Base-by-base conservation (phyloP, 129 eudicot species). In the Gnaphalium uliginosum region DNA sequence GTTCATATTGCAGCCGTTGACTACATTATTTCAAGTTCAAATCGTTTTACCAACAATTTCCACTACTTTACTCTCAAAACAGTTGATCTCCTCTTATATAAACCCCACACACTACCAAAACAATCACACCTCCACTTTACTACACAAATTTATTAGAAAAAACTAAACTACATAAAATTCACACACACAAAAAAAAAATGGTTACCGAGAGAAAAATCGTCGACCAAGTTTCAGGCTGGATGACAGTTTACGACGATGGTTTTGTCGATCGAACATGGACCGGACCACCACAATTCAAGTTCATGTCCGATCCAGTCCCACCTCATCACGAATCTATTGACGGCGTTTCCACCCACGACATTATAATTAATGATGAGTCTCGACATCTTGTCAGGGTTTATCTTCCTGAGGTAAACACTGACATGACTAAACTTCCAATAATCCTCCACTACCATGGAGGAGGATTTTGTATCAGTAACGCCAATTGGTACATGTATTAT, bases 141-240 rank as follows among this genome's bases (percentile, higher is more conserved):
- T 11, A 10, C 30, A 29, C 19, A 6, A 26, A 8, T 56, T n/a
- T 5, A 6, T 56, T 19, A 18, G 24, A 56, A n/a, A n/a, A n/a
- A n/a, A n/a, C n/a, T n/a, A n/a, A n/a, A n/a, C n/a, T n/a, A n/a
- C n/a, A n/a, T n/a, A n/a, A n/a, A n/a, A n/a, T n/a, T n/a, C n/a
- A n/a, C 19, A 27, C 1, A 58, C 29, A 59, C 17, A 21, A 63
- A 63, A 15, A 27, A 62, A 70, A 21, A 22, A 85, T 88, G 88
- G 85, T 66, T 0, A 35, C 35, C 14, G 77, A 83, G 2, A 85
- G 77, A 27, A 76, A 74, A 22, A 68, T 88, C 39, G 70, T 85
- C 24, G 96, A 89, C 9, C 83, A 86, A 71, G 96, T 92, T 17
- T 89, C 97, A 54, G 97, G 96, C 6, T 92, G 96, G 97, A 81